phyloP scores from a whole-genome alignment of 176 grass and related monocot species.

The Thinopyrum elongatum region DNA sequence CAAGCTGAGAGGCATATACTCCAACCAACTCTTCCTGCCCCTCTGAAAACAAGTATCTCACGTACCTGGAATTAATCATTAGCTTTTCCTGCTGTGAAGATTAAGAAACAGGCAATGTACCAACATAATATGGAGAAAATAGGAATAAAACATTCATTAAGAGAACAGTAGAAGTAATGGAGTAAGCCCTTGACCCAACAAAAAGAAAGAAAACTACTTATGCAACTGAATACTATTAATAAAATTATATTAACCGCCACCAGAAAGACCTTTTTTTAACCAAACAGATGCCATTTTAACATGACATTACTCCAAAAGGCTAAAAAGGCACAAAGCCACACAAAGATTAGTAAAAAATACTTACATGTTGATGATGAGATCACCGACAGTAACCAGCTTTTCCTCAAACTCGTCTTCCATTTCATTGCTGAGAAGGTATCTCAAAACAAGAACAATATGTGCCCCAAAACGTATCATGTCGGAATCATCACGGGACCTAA shows the following conservation, averaged over 20 bases:
- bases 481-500: slow-evolving; percentile 71
- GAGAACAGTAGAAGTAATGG: not conserved
- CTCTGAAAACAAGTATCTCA: slow-evolving; percentile 86
- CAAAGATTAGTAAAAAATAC: slow-evolving; percentile 21
- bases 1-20: slow-evolving; percentile 90
- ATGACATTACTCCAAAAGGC: not conserved
- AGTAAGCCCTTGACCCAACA: not conserved
- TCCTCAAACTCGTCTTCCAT: slow-evolving; percentile 76
- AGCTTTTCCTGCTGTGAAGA: slow-evolving; percentile 1
- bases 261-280: not conserved
- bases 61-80: slow-evolving; percentile 69
- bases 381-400: slow-evolving; percentile 79
- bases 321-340: not conserved
- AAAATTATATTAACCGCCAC: not conserved
- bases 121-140: slow-evolving; percentile 6
- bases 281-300: slow-evolving; percentile 12
- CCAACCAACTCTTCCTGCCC: slow-evolving; percentile 96
- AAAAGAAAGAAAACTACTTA: not conserved
- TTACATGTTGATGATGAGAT: slow-evolving; percentile 85
- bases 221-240: not conserved
- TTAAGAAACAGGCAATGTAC: slow-evolving; percentile 16
- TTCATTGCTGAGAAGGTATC: slow-evolving; percentile 76
- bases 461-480: slow-evolving; percentile 88
- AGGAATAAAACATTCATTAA: slow-evolving; percentile 10
- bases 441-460: slow-evolving; percentile 89